Evolutionary conservation across 129 eudicot species (phyloP).

Genomic region (Tagetes erecta): DNA sequence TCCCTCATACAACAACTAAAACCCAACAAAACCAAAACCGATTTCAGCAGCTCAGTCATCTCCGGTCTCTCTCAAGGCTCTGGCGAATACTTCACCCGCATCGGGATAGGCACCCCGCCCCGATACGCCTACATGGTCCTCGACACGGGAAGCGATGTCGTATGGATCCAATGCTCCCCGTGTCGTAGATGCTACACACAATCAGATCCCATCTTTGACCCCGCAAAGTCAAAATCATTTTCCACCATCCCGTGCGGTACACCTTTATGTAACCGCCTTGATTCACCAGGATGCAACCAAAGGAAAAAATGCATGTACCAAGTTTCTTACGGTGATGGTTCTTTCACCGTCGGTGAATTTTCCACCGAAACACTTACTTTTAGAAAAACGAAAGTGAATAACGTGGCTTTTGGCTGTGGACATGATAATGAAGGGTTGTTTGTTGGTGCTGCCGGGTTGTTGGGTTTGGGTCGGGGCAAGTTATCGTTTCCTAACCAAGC

Average conservation of each 20-base stretch:
- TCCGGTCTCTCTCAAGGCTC: conserved; percentile 89
- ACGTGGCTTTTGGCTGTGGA: conserved; percentile 82
- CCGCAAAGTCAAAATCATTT: conserved; percentile 51
- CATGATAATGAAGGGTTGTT: conserved; percentile 88
- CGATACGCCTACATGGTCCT: conserved; percentile 75
- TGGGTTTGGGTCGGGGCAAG: conserved; percentile 82
- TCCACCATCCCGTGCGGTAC: conserved; percentile 54
- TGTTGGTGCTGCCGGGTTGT: conserved; percentile 80
- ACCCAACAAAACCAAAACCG: conserved; percentile 21
- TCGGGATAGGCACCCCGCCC: conserved; percentile 80
- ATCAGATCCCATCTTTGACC: conserved; percentile 81
- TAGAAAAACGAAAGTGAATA: conserved; percentile 42
- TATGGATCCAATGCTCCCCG: conserved; percentile 92
- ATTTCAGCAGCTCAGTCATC: conserved; percentile 72
- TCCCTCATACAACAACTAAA: conserved; percentile 23
- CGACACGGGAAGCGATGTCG: conserved; percentile 98
- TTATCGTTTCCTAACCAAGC: conserved; percentile 81
- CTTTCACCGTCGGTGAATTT: conserved; percentile 82
- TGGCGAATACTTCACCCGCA: conserved; percentile 96
- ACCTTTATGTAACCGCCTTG: conserved; percentile 66
- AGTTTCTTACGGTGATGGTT: conserved; percentile 95
- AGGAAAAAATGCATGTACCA: conserved; percentile 66
- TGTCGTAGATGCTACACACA: conserved; percentile 81
- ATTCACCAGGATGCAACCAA: conserved; percentile 65
- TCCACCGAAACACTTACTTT: conserved; percentile 87